phyloP scores from a whole-genome alignment of 1,284 basidiomycete species.

The Irpex sp. region DNA sequence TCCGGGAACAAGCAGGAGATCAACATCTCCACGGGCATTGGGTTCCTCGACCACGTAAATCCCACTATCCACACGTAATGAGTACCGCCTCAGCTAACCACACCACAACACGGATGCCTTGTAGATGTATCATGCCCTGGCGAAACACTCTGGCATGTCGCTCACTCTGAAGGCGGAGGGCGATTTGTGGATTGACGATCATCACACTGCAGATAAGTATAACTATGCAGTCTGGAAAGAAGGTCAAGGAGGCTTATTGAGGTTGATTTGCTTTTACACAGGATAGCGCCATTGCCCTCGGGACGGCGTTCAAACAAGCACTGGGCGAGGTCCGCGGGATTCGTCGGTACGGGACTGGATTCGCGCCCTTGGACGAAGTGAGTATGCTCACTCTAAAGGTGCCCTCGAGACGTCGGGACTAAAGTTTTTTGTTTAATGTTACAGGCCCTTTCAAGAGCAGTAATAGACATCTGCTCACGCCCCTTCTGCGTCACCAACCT shows the following conservation, averaged over 20 bases:
- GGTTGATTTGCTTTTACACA: constrained; percentile 41
- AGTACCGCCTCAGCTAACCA: background rate
- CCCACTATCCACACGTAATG: background rate
- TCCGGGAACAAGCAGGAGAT: constrained; percentile 68
- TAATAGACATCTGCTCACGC: constrained; percentile 97
- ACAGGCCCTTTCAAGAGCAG: constrained; percentile 90
- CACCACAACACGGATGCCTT: constrained; percentile 6
- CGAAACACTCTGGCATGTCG: constrained; percentile 92
- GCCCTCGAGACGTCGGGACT: too few relatives aligned
- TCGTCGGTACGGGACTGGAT: constrained; percentile 92
- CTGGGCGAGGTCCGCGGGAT: constrained; percentile 95
- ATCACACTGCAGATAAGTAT: constrained; percentile 93
- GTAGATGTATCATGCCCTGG: constrained; percentile 93
- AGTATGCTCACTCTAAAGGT: constrained; percentile 16
- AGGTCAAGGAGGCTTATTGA: too few relatives aligned
- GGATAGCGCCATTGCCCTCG: constrained; percentile 91
- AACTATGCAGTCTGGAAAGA: background rate
- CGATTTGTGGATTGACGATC: constrained; percentile 98
- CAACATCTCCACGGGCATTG: constrained; percentile 90
- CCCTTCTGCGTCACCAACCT: constrained; percentile 95
- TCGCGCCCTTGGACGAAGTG: constrained; percentile 96
- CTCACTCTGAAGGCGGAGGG: constrained; percentile 89
- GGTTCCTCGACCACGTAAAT: constrained; percentile 95
- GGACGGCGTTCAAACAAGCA: constrained; percentile 93
- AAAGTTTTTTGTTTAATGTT: constrained; percentile 8